Evolutionary conservation across 2,329 filamentous ascomycete genomes (phyloP).

Genomic region (Arachnopeziza araneosa): DNA sequence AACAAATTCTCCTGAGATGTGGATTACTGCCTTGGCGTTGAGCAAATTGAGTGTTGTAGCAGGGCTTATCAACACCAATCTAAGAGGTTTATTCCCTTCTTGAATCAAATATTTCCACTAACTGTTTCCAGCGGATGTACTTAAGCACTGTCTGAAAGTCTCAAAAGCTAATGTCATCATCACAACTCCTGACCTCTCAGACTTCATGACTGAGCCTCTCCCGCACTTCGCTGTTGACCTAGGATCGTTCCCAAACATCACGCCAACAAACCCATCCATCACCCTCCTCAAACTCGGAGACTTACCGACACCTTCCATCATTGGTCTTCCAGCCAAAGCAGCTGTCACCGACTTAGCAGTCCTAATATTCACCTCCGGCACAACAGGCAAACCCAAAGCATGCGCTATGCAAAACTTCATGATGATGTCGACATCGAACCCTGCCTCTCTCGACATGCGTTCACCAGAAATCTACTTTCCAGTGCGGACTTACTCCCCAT

Average conservation of each 20-base stretch:
- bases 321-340: constrained; percentile 29
- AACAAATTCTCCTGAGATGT: constrained; percentile 44
- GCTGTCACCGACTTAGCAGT: constrained; percentile 32
- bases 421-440: constrained; percentile 33
- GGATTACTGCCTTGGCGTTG: constrained; percentile 38
- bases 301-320: constrained; percentile 11
- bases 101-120: neutral
- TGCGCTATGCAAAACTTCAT: constrained; percentile 37
- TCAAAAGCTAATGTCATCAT: constrained; percentile 37
- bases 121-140: constrained; percentile 34
- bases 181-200: constrained; percentile 39
- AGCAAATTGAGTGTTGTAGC: constrained; percentile 40
- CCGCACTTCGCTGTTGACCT: constrained; percentile 35
- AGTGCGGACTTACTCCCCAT: constrained; percentile 40
- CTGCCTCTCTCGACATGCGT: constrained; percentile 32
- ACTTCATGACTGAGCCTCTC: constrained; percentile 27
- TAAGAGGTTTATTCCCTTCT: constrained; percentile 34
- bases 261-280: neutral
- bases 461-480: constrained; percentile 38
- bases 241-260: constrained; percentile 30
- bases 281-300: constrained; percentile 11
- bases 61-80: constrained; percentile 41
- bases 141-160: constrained; percentile 39
- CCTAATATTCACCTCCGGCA: constrained; percentile 44
- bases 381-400: constrained; percentile 42